phyloP scores from a whole-genome alignment of 345 rosid genomes.

The Abelmoschus esculentus region DNA sequence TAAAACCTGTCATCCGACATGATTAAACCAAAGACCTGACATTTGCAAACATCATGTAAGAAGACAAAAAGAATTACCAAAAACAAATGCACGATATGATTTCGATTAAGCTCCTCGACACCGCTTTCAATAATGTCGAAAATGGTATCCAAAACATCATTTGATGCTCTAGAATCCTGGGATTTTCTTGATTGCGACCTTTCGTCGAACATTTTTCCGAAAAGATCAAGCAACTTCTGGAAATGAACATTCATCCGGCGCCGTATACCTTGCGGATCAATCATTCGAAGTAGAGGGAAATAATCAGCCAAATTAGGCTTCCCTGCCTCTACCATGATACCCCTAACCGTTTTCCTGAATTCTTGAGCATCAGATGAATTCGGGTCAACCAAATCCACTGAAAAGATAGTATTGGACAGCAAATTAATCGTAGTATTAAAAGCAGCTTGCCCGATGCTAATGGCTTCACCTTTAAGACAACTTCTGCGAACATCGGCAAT shows the following conservation, averaged over 20 bases:
- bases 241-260: background rate
- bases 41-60: background rate
- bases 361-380: constrained; percentile 5
- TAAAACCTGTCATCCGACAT: constrained; percentile 25
- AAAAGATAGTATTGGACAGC: constrained; percentile 35
- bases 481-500: constrained; percentile 15
- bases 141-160: constrained; percentile 31
- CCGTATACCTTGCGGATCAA: constrained; percentile 30
- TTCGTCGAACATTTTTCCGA: constrained; percentile 25
- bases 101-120: constrained; percentile 14
- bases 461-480: constrained; percentile 20
- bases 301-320: constrained; percentile 35
- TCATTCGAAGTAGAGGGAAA: constrained; percentile 30
- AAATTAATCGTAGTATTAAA: constrained; percentile 32
- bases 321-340: constrained; percentile 32
- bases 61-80: constrained; percentile 12
- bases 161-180: background rate
- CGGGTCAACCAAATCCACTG: constrained; percentile 33
- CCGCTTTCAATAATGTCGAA: constrained; percentile 19
- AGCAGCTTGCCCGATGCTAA: constrained; percentile 34
- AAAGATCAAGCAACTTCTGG: constrained; percentile 16
- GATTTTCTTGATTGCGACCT: constrained; percentile 14
- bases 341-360: constrained; percentile 27
- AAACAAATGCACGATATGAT: constrained; percentile 24
- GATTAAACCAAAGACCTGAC: background rate